Base-by-base conservation (phyloP, 192 early-diverging fungal species). In the Coemansia sp. region DNA sequence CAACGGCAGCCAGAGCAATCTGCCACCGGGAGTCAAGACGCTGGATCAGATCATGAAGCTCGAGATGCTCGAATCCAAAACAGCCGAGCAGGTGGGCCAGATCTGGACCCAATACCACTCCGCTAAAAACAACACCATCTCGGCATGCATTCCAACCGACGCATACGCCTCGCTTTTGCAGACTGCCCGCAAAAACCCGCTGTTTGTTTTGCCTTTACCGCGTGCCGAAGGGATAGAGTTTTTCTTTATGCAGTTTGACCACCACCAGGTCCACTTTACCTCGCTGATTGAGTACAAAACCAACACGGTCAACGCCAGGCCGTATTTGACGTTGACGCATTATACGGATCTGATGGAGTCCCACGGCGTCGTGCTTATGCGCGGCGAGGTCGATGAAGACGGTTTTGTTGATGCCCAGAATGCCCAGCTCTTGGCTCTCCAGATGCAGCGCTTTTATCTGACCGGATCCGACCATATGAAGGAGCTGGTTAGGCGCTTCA, bases 321-420 rank as follows among this genome's bases (percentile, higher is more conserved):
- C 92, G 15, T 82, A 81, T 47, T 76, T 97, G 38, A 88, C 89
- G 18, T 64, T 97, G 41, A 91, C 89, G 13, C 87, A 93, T 60
- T 94, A 91, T 78, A 86, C 86, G 35, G 94, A 97, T 23, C 72
- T 95, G 38, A 58, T 77, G 14, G 83, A 87, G 5, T 62, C 71
- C 61, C 91, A 94, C 66, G 87, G 79, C 25, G 77, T 97, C 44
- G 92, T 97, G 26, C 79, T 97, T 25, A 95, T 97, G 94, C 69
- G 83, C 10, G 94, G 94, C 15, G 87, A 90, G 50, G 46, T 87
- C 28, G 73, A 81, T 3, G 67, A 81, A 15, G 60, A 69, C 14
- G 70, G 61, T 9, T 58, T 81, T 34, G 51, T 95, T 23, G 81
- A 78, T 10, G 38, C 80, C 11, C 64, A 77, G 15, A 86, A 87